Percentiles rank a stretch among this genome's conserved stretches.
phyloP scores from a whole-genome alignment of 768 basidiomycete species.

The Hygrophoropsis aurantiaca region DNA sequence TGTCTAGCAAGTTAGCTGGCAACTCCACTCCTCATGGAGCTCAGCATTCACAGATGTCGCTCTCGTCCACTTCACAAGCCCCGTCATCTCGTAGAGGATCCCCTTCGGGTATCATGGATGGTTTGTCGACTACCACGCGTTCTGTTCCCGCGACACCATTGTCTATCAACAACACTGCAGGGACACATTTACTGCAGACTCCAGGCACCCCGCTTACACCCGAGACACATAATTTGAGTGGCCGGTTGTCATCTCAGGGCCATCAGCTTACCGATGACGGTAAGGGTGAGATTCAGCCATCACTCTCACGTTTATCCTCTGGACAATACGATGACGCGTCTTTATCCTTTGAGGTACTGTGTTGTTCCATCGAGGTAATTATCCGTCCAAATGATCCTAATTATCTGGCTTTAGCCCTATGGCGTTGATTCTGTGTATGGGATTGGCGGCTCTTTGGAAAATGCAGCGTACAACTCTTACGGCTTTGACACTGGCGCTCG shows the following conservation, averaged over 20 bases:
- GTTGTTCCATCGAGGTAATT: slow-evolving; percentile 6
- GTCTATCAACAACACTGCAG: slow-evolving; percentile 45
- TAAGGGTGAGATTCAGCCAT: slow-evolving; percentile 64
- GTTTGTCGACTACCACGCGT: slow-evolving; percentile 59
- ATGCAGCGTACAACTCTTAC: slow-evolving; percentile 55
- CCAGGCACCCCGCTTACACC: slow-evolving; percentile 63
- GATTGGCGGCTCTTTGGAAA: slow-evolving; percentile 50
- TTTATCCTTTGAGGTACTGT: slow-evolving; percentile 54
- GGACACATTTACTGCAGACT: slow-evolving; percentile 56
- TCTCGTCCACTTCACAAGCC: slow-evolving; percentile 22
- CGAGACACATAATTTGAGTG: slow-evolving; percentile 58
- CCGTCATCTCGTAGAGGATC: slow-evolving; percentile 73
- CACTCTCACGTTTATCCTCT: slow-evolving; percentile 66
- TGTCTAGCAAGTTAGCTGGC: slow-evolving; percentile 41
- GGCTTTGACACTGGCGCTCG: slow-evolving; percentile 52
- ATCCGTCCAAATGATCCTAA: slow-evolving; percentile 10
- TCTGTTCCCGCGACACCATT: slow-evolving; percentile 85
- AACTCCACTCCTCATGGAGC: slow-evolving; percentile 62
- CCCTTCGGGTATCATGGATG: slow-evolving; percentile 65
- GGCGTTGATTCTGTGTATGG: slow-evolving; percentile 53
- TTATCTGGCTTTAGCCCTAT: slow-evolving; percentile 45
- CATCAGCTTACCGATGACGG: slow-evolving; percentile 52
- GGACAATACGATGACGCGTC: slow-evolving; percentile 56
- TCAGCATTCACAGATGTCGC: slow-evolving; percentile 56
- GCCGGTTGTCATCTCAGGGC: slow-evolving; percentile 55